A percentile compares a stretch with the other conserved stretches of the same genome.
Evolutionary conservation across 805 yeast genomes (phyloP).

Genomic region (Hanseniaspora nectarophila): DNA sequence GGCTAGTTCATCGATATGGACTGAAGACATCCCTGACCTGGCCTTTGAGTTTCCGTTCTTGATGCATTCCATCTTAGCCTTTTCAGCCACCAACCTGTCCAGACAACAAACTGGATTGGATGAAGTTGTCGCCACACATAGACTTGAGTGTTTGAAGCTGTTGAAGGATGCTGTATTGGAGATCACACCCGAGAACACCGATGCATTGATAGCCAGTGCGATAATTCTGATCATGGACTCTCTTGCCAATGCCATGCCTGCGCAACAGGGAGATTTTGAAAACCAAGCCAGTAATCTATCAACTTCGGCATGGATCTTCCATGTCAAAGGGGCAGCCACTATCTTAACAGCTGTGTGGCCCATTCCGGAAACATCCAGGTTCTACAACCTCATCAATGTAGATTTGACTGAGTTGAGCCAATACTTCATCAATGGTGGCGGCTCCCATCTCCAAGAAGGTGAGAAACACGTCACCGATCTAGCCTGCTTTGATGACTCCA

Average conservation of each 20-base stretch:
- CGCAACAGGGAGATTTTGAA: neutral
- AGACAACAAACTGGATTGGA: constrained; percentile 65
- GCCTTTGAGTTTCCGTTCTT: constrained; percentile 81
- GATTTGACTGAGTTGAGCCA: constrained; percentile 82
- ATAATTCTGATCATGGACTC: constrained; percentile 85
- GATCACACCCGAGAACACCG: constrained; percentile 75
- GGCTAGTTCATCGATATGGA: constrained; percentile 58
- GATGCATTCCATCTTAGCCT: constrained; percentile 84
- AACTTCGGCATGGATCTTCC: constrained; percentile 93
- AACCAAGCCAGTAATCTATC: constrained; percentile 34
- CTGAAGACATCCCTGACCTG: constrained; percentile 70
- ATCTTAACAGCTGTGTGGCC: constrained; percentile 96
- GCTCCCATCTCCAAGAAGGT: constrained; percentile 1
- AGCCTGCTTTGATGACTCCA: constrained; percentile 74
- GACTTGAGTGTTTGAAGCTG: constrained; percentile 74
- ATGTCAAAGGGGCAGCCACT: constrained; percentile 93
- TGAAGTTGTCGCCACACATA: constrained; percentile 69
- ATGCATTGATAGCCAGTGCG: constrained; percentile 87
- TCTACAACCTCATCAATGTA: constrained; percentile 63
- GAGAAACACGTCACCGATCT: constrained; percentile 37
- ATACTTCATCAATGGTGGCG: constrained; percentile 28
- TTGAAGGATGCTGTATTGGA: constrained; percentile 76
- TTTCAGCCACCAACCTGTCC: constrained; percentile 83
- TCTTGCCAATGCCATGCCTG: constrained; percentile 71
- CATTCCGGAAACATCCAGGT: constrained; percentile 52